Conservation (phyloP, 1,284 basidiomycete species). For the Hemileia vastatrix region DNA sequence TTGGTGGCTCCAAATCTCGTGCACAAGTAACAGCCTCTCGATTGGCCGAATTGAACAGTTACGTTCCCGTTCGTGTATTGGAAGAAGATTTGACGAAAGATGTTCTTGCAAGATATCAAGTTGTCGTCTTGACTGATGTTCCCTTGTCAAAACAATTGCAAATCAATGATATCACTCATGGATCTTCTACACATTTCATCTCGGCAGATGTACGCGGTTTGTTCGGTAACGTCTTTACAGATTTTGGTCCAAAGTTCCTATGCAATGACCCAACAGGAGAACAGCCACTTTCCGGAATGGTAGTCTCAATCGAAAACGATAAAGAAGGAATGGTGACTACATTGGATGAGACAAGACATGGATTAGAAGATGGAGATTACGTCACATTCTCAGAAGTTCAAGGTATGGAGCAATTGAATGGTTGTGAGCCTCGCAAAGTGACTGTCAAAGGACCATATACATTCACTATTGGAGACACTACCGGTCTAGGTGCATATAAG, state of each 20-base stretch:
- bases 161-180: slow-evolving; percentile 87
- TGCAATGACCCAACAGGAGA: slow-evolving; percentile 94
- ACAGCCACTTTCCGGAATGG: slow-evolving; percentile 84
- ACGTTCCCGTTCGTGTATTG: slow-evolving; percentile 97
- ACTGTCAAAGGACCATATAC: slow-evolving; percentile 91
- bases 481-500: slow-evolving; percentile 68
- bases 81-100: too few species aligned
- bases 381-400: slow-evolving; percentile 94
- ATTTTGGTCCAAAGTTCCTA: slow-evolving; percentile 88
- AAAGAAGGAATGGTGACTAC: slow-evolving; percentile 89
- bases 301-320: slow-evolving; percentile 78
- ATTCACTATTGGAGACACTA: slow-evolving; percentile 83
- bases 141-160: slow-evolving; percentile 74
- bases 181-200: slow-evolving; percentile 81
- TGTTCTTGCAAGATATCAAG: too few species aligned
- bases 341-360: slow-evolving; percentile 91
- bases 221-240: slow-evolving; percentile 94
- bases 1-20: slow-evolving; percentile 77
- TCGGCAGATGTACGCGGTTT: slow-evolving; percentile 83
- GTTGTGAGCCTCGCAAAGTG: slow-evolving; percentile 82
- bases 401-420: slow-evolving; percentile 86
- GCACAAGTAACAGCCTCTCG: slow-evolving; percentile 75
- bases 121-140: slow-evolving; percentile 75
- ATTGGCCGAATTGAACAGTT: slow-evolving; percentile 90
- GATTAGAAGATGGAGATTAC: slow-evolving; percentile 93